Percentiles rank a stretch among this genome's conserved stretches.
Conservation (phyloP, 768 basidiomycete genomes). For the Termitomyces sp. region DNA sequence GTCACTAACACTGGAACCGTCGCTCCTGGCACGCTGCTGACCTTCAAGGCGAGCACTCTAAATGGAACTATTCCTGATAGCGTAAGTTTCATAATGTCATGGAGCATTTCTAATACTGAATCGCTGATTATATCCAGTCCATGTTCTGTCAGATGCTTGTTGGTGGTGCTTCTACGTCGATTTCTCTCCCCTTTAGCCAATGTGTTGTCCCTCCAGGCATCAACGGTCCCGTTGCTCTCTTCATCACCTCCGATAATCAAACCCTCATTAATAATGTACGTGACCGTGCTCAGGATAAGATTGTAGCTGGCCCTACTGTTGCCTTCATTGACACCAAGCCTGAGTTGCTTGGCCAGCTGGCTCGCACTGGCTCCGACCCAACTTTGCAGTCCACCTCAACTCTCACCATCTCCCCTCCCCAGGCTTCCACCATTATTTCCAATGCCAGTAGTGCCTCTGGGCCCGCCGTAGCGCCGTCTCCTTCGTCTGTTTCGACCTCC, state of each 20-base stretch:
- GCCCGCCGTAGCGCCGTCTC: neutral
- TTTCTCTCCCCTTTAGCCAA: slow-evolving; percentile 51
- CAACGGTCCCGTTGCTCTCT: slow-evolving; percentile 73
- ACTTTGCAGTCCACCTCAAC: slow-evolving; percentile 9
- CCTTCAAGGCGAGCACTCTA: slow-evolving; percentile 53
- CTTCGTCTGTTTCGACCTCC: slow-evolving; percentile 6
- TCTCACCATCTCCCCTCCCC: slow-evolving; percentile 15
- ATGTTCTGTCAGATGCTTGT: slow-evolving; percentile 74
- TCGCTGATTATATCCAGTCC: slow-evolving; percentile 26
- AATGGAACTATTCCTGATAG: slow-evolving; percentile 39
- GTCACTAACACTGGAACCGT: slow-evolving; percentile 62
- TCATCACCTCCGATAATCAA: slow-evolving; percentile 56
- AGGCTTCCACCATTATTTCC: slow-evolving; percentile 26
- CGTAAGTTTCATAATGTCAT: slow-evolving; percentile 24
- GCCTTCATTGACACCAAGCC: slow-evolving; percentile 59
- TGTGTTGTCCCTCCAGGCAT: slow-evolving; percentile 64
- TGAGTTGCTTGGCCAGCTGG: slow-evolving; percentile 45
- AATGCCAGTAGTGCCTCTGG: slow-evolving; percentile 15
- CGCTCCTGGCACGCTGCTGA: slow-evolving; percentile 52
- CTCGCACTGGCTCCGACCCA: slow-evolving; percentile 20
- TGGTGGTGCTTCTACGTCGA: slow-evolving; percentile 50
- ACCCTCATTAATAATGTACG: slow-evolving; percentile 59
- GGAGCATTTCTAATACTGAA: neutral
- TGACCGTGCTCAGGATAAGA: slow-evolving; percentile 44
- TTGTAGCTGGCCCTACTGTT: slow-evolving; percentile 70